These are phyloP conservation scores for Sphenostylis stenocarpa DNA, from an alignment of 306 rosid species.

Conservation along the genomic window DNA sequence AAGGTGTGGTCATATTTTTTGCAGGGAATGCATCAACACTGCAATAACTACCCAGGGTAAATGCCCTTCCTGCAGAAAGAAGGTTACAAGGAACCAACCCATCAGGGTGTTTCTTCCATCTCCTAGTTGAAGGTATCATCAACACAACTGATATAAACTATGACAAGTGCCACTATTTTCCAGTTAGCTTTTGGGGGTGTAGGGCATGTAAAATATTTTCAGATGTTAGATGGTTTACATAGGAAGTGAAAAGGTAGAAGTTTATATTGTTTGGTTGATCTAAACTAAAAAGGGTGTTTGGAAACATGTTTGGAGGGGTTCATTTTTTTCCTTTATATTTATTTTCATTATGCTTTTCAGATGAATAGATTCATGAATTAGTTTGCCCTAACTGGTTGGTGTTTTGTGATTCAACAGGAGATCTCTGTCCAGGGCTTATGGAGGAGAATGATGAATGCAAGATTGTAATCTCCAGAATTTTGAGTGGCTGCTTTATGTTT, in stretches of 20 bases:
- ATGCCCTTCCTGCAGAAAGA: slow-evolving; percentile 89
- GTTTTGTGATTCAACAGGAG: slow-evolving; percentile 32
- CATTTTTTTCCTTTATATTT: neutral
- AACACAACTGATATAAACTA: neutral
- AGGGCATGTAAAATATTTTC: neutral
- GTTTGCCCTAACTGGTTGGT: neutral
- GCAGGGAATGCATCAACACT: slow-evolving; percentile 61
- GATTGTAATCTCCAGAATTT: neutral
- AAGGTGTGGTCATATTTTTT: slow-evolving; percentile 93
- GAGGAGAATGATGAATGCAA: neutral
- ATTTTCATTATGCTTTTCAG: neutral
- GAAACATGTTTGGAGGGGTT: neutral
- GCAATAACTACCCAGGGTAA: slow-evolving; percentile 47
- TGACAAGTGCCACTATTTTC: too few species aligned
- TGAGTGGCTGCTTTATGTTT: neutral
- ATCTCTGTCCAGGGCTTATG: neutral
- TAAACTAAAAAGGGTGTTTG: neutral
- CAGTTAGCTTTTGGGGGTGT: too few species aligned
- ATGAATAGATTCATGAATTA: neutral
- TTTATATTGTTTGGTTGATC: too few species aligned
- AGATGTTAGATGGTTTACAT: neutral
- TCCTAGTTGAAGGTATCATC: slow-evolving; percentile 45
- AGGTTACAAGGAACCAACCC: slow-evolving; percentile 54
- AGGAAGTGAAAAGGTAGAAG: neutral
- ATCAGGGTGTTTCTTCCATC: slow-evolving; percentile 80